phyloP scores from a whole-genome alignment of 305 asterid species.

The Caryopteris hybrid region DNA sequence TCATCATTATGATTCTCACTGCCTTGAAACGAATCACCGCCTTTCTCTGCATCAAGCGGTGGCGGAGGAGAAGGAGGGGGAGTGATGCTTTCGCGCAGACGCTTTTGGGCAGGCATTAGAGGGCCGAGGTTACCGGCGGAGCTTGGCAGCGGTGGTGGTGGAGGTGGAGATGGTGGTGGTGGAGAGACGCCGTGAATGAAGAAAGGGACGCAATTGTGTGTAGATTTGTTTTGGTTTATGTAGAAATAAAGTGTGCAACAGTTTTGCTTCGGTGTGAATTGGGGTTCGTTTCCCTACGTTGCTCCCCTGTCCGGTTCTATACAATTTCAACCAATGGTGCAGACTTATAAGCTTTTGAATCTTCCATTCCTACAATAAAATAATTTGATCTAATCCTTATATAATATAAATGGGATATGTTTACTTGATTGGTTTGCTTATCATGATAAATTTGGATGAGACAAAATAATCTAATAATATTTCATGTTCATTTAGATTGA shows the following conservation, averaged over 20 bases:
- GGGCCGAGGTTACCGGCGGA: constrained; percentile 32
- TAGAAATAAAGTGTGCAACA: constrained; percentile 16
- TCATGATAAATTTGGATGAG: too few species aligned
- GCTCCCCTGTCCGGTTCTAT: constrained; percentile 9
- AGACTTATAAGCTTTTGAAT: neutral
- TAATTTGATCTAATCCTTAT: too few species aligned
- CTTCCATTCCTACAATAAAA: too few species aligned
- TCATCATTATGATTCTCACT: constrained; percentile 46
- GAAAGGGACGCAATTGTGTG: constrained; percentile 28
- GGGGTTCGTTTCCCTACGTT: constrained; percentile 28
- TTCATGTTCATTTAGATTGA: too few species aligned
- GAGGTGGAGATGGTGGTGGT: constrained; percentile 24
- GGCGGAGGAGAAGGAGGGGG: constrained; percentile 47
- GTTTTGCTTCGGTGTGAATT: constrained; percentile 15
- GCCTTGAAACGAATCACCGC: constrained; percentile 44
- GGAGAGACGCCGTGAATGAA: too few species aligned
- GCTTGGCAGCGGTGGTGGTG: constrained; percentile 31
- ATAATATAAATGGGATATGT: too few species aligned
- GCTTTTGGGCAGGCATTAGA: constrained; percentile 80
- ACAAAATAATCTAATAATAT: too few species aligned
- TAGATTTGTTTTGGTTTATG: constrained; percentile 26
- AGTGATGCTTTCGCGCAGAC: constrained; percentile 36
- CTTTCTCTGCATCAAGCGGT: constrained; percentile 33
- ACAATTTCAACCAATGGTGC: constrained; percentile 3
- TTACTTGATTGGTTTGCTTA: too few species aligned